Conservation (phyloP, 139 green algal genomes). For the Dunaliella primolecta region DNA sequence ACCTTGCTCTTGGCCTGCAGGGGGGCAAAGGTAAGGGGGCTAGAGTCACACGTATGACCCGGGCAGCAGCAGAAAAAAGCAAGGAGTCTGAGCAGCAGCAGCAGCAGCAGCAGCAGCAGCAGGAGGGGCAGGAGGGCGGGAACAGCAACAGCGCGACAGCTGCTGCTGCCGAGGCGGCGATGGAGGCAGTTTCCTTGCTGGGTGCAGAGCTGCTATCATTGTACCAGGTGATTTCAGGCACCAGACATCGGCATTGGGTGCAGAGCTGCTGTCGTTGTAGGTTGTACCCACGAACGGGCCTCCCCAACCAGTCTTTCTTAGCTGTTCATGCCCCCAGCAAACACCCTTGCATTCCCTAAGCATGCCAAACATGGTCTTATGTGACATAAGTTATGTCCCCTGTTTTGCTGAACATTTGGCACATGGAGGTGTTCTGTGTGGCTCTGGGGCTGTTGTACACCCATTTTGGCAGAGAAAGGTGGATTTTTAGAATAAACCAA, state of each 20-base stretch:
- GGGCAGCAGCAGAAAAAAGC: neutral
- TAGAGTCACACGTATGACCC: neutral
- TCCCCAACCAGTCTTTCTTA: too few species aligned
- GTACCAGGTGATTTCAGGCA: slow-evolving; percentile 14
- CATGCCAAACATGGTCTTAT: too few species aligned
- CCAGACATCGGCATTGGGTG: neutral
- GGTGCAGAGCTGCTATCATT: slow-evolving; percentile 29
- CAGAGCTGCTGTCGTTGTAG: neutral
- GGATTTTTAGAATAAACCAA: too few species aligned
- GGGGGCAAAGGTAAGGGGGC: neutral
- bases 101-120: neutral
- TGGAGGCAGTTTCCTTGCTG: slow-evolving; percentile 3
- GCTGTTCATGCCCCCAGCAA: too few species aligned
- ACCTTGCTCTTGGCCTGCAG: too few species aligned
- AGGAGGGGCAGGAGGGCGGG: neutral
- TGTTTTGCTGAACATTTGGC: too few species aligned
- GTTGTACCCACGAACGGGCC: too few species aligned
- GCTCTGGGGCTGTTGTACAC: too few species aligned
- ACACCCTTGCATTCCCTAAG: too few species aligned
- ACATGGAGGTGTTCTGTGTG: too few species aligned
- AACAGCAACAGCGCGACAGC: neutral
- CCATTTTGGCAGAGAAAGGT: too few species aligned
- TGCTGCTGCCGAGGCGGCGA: neutral
- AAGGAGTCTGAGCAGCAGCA: neutral
- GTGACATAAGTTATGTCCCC: too few species aligned